These are phyloP conservation scores for Madurella fahalii DNA, from an alignment of 2,329 filamentous ascomycete genomes.

Conservation along the genomic window DNA sequence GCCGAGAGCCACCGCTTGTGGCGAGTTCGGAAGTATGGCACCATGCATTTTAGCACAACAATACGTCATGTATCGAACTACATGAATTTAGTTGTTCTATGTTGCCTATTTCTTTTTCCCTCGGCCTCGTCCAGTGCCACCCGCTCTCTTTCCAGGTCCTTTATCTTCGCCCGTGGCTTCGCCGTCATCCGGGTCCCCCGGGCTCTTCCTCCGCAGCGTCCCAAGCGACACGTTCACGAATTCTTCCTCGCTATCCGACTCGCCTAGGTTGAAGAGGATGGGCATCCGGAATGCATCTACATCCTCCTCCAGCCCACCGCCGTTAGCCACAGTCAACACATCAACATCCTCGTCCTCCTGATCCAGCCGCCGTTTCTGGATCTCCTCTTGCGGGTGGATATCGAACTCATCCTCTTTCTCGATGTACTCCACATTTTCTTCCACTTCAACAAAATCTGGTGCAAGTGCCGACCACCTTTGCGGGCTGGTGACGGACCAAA, in stretches of 20 bases:
- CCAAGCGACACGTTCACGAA: slow-evolving; percentile 65
- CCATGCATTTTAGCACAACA: not conserved
- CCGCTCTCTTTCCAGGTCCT: slow-evolving; percentile 38
- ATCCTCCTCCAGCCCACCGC: slow-evolving; percentile 51
- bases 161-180: slow-evolving; percentile 47
- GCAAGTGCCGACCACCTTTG: slow-evolving; percentile 97
- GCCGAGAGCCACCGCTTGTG: too few relatives aligned
- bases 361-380: slow-evolving; percentile 85
- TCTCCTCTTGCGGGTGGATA: slow-evolving; percentile 90
- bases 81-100: slow-evolving; percentile 1
- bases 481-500: slow-evolving; percentile 92
- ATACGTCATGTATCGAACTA: not conserved
- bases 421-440: slow-evolving; percentile 96
- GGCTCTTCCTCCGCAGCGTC: slow-evolving; percentile 82
- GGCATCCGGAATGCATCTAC: slow-evolving; percentile 76
- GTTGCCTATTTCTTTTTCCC: slow-evolving; percentile 37
- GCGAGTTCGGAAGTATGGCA: not conserved
- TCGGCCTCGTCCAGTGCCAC: slow-evolving; percentile 34
- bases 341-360: slow-evolving; percentile 92
- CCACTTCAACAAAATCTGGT: slow-evolving; percentile 94
- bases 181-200: slow-evolving; percentile 66
- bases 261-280: slow-evolving; percentile 84
- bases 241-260: slow-evolving; percentile 95
- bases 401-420: slow-evolving; percentile 98
- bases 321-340: slow-evolving; percentile 70